Evolutionary conservation across 1,284 basidiomycete species (phyloP), one percentile per base, ranked within the genome.

Genomic region (Calocybe gambosa): DNA sequence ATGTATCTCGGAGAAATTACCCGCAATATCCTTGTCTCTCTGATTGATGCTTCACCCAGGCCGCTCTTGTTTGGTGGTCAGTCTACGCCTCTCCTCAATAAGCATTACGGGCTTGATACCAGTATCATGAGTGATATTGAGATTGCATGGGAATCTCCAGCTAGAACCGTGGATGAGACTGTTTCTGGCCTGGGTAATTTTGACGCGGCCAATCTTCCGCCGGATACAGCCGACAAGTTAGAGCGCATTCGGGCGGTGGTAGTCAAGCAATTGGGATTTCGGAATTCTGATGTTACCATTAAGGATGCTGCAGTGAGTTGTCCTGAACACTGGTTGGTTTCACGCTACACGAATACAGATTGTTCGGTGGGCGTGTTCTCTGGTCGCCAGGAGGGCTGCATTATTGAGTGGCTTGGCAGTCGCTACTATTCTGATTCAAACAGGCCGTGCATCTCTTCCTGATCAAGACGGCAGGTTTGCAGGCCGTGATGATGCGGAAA

Each of bases 1-100:
- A 98, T 99, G 94, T 98, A 99, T 67, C 81, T 98, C 33, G 95
- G 95, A 49, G 95, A 99, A 68, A 82, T 98, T 54, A 80, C 86
- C 16, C 85, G 95, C 41, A 89, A 89, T 59, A 73, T 96, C 52
- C 73, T 98, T 39, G 73, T 95, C 23, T 79, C 91, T 50, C 73
- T 99, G 51, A 77, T 98, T 58, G 95, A 98, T 62, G 80, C 85
- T 3, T 67, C 77, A 13, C 86, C 86, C 0, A 72, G 70, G 46
- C 65, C 85, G 4, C 58, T 89, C 15, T 73, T 98, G 23, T 97
- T 99, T 67, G 67, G 73, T 47, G 95, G 96, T 2, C 81, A 78
- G 57, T 84, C 85, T 0, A 87, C 89, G 5, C 51, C 68, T 0
- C 61, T 67, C 6, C 64, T 99, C 51, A 97, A 98, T 69, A 79